phyloP scores from a whole-genome alignment of 1,284 basidiomycete genomes.

The Somion occarium region DNA sequence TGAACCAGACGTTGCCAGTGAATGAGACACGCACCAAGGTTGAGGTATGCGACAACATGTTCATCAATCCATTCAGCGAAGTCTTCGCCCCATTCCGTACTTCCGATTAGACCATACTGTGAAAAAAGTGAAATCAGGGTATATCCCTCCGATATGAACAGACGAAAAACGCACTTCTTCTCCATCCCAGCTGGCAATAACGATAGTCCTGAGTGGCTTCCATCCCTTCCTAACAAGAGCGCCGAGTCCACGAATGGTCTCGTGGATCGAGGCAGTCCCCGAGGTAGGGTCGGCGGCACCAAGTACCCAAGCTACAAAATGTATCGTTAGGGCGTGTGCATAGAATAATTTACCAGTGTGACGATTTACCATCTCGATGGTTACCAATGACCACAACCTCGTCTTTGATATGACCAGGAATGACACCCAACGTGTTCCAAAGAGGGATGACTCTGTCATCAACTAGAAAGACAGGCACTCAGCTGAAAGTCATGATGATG shows the following conservation, averaged over 20 bases:
- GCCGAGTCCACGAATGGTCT: conserved; percentile 83
- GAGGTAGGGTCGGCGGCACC: conserved; percentile 86
- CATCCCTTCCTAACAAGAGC: conserved; percentile 71
- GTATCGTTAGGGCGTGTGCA: neutral
- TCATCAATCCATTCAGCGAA: conserved; percentile 77
- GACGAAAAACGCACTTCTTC: conserved; percentile 60
- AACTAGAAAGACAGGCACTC: conserved; percentile 34
- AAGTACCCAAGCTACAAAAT: conserved; percentile 23
- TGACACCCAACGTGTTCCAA: conserved; percentile 86
- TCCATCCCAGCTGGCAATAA: conserved; percentile 92
- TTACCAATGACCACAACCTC: conserved; percentile 86
- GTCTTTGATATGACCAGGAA: conserved; percentile 85
- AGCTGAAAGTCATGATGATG: neutral
- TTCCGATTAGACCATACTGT: conserved; percentile 83
- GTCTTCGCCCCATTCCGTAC: conserved; percentile 89
- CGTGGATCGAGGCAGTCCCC: conserved; percentile 83
- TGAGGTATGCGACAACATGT: conserved; percentile 85
- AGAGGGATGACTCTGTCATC: conserved; percentile 78
- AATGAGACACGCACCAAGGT: conserved; percentile 51
- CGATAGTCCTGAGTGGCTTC: conserved; percentile 84
- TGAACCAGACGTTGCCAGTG: too few relatives aligned
- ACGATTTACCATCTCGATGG: conserved; percentile 80
- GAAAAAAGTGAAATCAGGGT: neutral
- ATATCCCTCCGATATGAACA: neutral
- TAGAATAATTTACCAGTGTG: neutral